These are phyloP conservation scores for Pichia sp. DNA, from an alignment of 1,139 yeast genomes.

Conservation along the genomic window DNA sequence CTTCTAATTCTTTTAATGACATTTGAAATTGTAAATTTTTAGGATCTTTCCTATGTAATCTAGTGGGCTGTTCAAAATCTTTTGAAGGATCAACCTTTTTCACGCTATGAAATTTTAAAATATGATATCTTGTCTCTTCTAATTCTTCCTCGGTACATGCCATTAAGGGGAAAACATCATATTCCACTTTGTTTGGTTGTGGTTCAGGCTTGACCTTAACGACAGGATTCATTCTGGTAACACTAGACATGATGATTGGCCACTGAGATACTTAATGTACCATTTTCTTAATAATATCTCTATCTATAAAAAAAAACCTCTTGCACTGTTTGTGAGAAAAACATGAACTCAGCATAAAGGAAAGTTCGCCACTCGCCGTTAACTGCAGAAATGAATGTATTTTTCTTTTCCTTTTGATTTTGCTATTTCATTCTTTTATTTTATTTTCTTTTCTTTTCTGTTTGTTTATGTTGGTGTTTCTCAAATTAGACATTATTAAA, in stretches of 20 bases:
- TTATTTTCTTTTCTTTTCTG: too few relatives aligned
- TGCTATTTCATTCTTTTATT: too few relatives aligned
- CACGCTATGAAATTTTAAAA: slow-evolving; percentile 73
- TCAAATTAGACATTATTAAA: too few relatives aligned
- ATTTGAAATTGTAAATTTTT: slow-evolving; percentile 81
- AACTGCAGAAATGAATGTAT: too few relatives aligned
- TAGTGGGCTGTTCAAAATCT: slow-evolving; percentile 73
- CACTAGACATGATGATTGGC: background rate
- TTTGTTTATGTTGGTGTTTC: too few relatives aligned
- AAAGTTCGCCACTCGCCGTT: too few relatives aligned
- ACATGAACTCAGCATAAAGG: too few relatives aligned
- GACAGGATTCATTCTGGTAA: background rate
- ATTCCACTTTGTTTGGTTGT: slow-evolving; percentile 18
- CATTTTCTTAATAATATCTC: too few relatives aligned
- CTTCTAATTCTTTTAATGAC: slow-evolving; percentile 56
- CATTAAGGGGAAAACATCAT: slow-evolving; percentile 61
- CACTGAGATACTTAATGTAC: too few relatives aligned
- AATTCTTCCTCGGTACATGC: slow-evolving; percentile 71
- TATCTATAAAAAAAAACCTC: too few relatives aligned
- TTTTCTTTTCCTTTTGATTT: too few relatives aligned
- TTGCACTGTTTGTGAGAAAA: too few relatives aligned
- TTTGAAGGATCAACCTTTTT: slow-evolving; percentile 60
- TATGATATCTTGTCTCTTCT: slow-evolving; percentile 70
- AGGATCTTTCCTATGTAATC: slow-evolving; percentile 90
- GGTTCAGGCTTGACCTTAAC: slow-evolving; percentile 5